Evolutionary conservation across 257 asterid species (phyloP).

Genomic region (Solanum arcanum): DNA sequence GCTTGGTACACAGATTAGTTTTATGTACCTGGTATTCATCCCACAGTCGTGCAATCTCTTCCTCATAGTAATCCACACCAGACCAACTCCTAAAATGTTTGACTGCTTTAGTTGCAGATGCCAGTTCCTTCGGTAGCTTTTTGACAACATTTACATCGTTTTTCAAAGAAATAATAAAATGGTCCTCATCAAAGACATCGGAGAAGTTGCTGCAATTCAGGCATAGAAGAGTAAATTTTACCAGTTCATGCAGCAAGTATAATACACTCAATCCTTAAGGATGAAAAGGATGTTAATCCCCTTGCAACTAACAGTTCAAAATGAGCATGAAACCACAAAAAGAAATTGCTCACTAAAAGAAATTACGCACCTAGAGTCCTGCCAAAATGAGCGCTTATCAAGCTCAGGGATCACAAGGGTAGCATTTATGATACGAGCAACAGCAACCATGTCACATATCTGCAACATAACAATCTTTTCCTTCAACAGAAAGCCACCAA

Average conservation of each 20-base stretch:
- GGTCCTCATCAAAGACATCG: constrained; percentile 78
- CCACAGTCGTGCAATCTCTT: constrained; percentile 78
- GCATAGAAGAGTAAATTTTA: background rate
- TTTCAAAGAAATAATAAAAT: constrained; percentile 58
- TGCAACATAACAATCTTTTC: constrained; percentile 13
- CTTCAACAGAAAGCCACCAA: background rate
- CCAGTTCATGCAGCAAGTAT: background rate
- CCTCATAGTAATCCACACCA: constrained; percentile 68
- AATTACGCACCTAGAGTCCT: constrained; percentile 60
- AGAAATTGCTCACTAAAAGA: background rate
- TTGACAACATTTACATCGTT: constrained; percentile 63
- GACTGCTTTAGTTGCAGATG: constrained; percentile 54
- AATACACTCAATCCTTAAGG: background rate
- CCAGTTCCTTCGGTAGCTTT: constrained; percentile 56
- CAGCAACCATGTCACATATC: constrained; percentile 99
- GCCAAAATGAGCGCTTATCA: constrained; percentile 93
- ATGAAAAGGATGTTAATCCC: background rate
- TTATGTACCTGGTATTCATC: constrained; percentile 59
- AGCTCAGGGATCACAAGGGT: constrained; percentile 96
- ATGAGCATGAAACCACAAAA: background rate
- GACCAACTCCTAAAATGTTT: constrained; percentile 97
- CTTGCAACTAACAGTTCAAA: background rate
- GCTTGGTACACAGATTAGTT: background rate
- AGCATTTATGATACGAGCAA: constrained; percentile 88
- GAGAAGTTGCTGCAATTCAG: constrained; percentile 76